phyloP scores from a whole-genome alignment of 2,329 filamentous ascomycete species.

The Penicillium janthinellum region DNA sequence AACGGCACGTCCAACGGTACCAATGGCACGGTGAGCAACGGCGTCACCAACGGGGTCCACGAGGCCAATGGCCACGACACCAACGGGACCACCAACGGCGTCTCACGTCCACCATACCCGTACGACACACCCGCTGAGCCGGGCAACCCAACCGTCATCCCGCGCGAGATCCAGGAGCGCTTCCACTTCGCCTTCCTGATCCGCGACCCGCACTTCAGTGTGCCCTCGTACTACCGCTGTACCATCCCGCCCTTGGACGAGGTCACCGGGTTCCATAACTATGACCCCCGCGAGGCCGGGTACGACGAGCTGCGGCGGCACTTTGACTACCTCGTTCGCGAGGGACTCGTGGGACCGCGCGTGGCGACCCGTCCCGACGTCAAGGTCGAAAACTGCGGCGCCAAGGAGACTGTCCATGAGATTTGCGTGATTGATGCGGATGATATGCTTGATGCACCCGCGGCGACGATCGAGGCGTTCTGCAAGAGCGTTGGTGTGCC shows the following conservation, averaged over 20 bases:
- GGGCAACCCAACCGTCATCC: slow-evolving; percentile 83
- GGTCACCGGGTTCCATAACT: slow-evolving; percentile 81
- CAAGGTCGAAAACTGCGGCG: slow-evolving; percentile 31
- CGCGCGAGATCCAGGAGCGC: slow-evolving; percentile 68
- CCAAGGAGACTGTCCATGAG: slow-evolving; percentile 48
- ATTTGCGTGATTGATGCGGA: slow-evolving; percentile 93
- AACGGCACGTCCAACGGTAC: slow-evolving; percentile 21
- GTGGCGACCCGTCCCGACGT: slow-evolving; percentile 50
- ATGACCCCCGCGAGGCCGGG: slow-evolving; percentile 85
- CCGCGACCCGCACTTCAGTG: slow-evolving; percentile 86
- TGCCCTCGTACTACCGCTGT: slow-evolving; percentile 94
- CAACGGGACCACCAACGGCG: slow-evolving; percentile 30
- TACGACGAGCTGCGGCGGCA: slow-evolving; percentile 84
- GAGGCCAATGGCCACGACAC: slow-evolving; percentile 9
- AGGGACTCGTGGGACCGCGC: slow-evolving; percentile 70
- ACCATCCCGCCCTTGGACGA: slow-evolving; percentile 82
- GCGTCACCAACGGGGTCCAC: slow-evolving; percentile 10
- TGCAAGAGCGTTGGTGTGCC: slow-evolving; percentile 79
- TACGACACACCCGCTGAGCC: slow-evolving; percentile 62
- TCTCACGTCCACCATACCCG: slow-evolving; percentile 53
- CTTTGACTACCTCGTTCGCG: slow-evolving; percentile 78
- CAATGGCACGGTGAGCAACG: slow-evolving; percentile 22
- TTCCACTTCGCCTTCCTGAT: slow-evolving; percentile 98
- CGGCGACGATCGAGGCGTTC: slow-evolving; percentile 73
- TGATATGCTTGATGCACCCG: slow-evolving; percentile 84